Percentiles rank a stretch among this genome's conserved stretches.
Conservation (phyloP, 2,329 filamentous ascomycete species). For the Trichoderma sp. region DNA sequence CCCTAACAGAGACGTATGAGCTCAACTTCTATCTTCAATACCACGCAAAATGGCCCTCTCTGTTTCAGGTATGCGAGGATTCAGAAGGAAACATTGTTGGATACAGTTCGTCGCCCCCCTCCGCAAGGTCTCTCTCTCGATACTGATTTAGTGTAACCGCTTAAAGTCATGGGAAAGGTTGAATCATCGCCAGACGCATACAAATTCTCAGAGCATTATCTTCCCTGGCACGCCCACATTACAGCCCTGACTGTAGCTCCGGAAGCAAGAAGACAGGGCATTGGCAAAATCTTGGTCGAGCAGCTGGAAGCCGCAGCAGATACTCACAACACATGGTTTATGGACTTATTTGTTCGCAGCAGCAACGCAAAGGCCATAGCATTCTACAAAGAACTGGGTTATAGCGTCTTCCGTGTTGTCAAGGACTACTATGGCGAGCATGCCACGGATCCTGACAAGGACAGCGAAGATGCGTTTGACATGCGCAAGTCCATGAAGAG, state of each 20-base stretch:
- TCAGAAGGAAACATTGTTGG: slow-evolving; percentile 85
- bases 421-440: slow-evolving; percentile 93
- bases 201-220: slow-evolving; percentile 79
- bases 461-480: slow-evolving; percentile 86
- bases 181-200: slow-evolving; percentile 80
- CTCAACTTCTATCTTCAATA: slow-evolving; percentile 95
- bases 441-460: slow-evolving; percentile 61
- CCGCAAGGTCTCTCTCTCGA: slow-evolving; percentile 1
- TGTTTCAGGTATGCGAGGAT: slow-evolving; percentile 91
- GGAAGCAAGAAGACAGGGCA: slow-evolving; percentile 78
- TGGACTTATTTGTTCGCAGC: slow-evolving; percentile 89
- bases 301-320: slow-evolving; percentile 82
- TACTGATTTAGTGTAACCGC: not conserved
- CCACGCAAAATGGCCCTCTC: slow-evolving; percentile 89
- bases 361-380: slow-evolving; percentile 85
- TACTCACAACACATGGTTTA: slow-evolving; percentile 85
- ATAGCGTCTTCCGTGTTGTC: slow-evolving; percentile 86
- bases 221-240: slow-evolving; percentile 99
- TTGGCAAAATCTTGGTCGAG: slow-evolving; percentile 80
- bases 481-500: slow-evolving; percentile 91
- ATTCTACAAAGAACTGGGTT: slow-evolving; percentile 89
- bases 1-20: slow-evolving; percentile 97
- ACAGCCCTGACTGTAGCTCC: slow-evolving; percentile 93
- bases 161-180: slow-evolving; percentile 92
- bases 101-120: slow-evolving; percentile 68